Evolutionary conservation across 2,329 filamentous ascomycete genomes (phyloP).

Genomic region (Microdochium trichocladiopsis): DNA sequence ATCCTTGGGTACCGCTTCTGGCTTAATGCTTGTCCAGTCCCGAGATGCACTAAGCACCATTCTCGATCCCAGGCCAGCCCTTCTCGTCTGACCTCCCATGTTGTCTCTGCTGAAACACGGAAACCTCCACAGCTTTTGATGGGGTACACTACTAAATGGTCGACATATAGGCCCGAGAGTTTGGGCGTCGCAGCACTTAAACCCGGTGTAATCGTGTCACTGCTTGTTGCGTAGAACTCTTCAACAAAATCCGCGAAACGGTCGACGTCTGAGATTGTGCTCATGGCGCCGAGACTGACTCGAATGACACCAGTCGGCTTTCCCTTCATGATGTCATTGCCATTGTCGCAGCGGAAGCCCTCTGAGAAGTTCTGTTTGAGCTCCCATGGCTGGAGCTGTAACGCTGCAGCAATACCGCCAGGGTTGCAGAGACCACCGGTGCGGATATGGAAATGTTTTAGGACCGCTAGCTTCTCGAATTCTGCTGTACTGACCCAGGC

Average conservation of each 20-base stretch:
- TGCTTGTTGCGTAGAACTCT: conserved; percentile 71
- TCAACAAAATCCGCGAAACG: conserved; percentile 63
- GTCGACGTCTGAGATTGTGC: conserved; percentile 66
- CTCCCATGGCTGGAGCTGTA: conserved; percentile 73
- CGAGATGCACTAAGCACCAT: conserved; percentile 88
- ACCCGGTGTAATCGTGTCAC: too few species aligned
- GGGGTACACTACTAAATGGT: conserved; percentile 70
- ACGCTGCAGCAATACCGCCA: conserved; percentile 68
- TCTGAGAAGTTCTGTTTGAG: conserved; percentile 78
- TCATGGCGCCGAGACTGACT: conserved; percentile 86
- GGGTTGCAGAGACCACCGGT: conserved; percentile 91
- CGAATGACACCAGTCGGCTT: conserved; percentile 86
- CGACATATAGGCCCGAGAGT: conserved; percentile 39
- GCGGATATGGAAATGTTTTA: conserved; percentile 76
- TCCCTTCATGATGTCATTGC: conserved; percentile 73
- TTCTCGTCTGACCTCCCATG: conserved; percentile 75
- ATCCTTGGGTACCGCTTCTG: conserved; percentile 87
- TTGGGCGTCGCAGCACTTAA: too few species aligned
- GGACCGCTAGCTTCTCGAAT: conserved; percentile 75
- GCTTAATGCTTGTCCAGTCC: conserved; percentile 75
- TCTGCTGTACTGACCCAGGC: conserved; percentile 76
- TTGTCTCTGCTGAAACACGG: conserved; percentile 50
- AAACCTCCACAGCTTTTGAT: conserved; percentile 92
- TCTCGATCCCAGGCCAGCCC: conserved; percentile 92
- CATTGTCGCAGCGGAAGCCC: conserved; percentile 77